These are phyloP conservation scores for Achaetomium macrosporum DNA, from an alignment of 2,329 filamentous ascomycete genomes.

Conservation along the genomic window DNA sequence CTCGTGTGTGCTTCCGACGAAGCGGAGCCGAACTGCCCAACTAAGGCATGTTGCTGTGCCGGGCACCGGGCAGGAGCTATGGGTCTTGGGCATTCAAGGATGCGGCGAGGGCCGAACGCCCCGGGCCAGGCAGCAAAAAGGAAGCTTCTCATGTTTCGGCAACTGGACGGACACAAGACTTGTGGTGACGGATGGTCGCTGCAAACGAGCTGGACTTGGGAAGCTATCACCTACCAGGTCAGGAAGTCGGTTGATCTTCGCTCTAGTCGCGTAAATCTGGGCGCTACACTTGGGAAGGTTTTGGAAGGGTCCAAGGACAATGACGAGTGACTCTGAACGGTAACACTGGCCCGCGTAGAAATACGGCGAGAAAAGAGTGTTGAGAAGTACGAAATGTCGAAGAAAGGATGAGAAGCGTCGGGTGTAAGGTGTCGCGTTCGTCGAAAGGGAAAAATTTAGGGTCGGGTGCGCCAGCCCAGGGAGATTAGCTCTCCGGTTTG, in stretches of 20 bases:
- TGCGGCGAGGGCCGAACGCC: background rate
- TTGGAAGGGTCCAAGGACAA: constrained; percentile 11
- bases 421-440: constrained; percentile 20
- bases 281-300: constrained; percentile 28
- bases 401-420: constrained; percentile 19
- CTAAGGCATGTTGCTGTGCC: background rate
- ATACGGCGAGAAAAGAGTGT: constrained; percentile 24
- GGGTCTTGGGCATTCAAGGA: background rate
- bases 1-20: background rate
- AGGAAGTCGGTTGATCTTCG: constrained; percentile 15
- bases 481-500: constrained; percentile 20
- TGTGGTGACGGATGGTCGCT: background rate
- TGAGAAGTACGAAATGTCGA: constrained; percentile 25
- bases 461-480: constrained; percentile 19
- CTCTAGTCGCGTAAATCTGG: constrained; percentile 33
- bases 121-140: background rate
- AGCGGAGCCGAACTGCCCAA: background rate
- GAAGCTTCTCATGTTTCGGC: background rate
- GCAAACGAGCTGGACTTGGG: constrained; percentile 3
- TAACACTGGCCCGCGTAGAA: constrained; percentile 25
- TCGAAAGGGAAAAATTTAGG: constrained; percentile 27
- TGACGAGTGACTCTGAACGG: constrained; percentile 15
- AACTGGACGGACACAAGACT: constrained; percentile 5
- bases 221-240: constrained; percentile 23
- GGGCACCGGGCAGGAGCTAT: constrained; percentile 1